Base-by-base conservation (phyloP, 2,329 filamentous ascomycete genomes). In the Diatrype stigma region DNA sequence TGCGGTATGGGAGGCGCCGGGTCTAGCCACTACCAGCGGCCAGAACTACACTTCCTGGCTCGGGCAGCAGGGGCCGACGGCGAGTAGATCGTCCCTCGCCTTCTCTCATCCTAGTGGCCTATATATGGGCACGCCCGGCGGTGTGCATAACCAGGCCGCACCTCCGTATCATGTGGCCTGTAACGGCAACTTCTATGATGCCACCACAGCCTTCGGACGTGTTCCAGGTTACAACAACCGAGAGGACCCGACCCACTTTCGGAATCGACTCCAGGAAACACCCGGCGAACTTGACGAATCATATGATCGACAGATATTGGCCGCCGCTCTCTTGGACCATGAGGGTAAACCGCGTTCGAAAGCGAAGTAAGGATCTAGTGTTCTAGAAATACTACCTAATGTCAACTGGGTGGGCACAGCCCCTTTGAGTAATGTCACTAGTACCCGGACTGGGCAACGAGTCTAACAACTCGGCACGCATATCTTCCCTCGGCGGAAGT, bases 81-180 rank as follows among this genome's bases (percentile, higher is more conserved):
- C 50, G 40, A 51, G 42, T 54, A 55, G 53, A 50, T 70, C 72
- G 1, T 60, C 63, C 5, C 53, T 62, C 14, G 60, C 56, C 6
- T 81, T 81, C 55, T 76, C 78, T 14, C 69, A 79, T 50, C 65
- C 70, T 1, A 81, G 77, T 60, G 80, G 76, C 55, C 57, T 82
- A 21, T 79, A 77, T 51, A 72, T 70, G 38, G 73, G 77, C 32
- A 78, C 76, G 5, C 76, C 76, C 17, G 53, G 47, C 40, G 47
- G 42, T 11, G 44, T 40, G n/a, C 42, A 30, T 14, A 23, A 42
- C 11, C 49, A 47, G n/a, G 34, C 21, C 6, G 56, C 50, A 7
- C 58, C 57, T 42, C 37, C 51, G 14, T 56, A 60, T 40, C 49
- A 54, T n/a, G 52, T 58, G 16, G 53, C 59, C 22, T 63, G 57